Percentiles rank a stretch among this genome's conserved stretches.
These are phyloP conservation scores for Lactarius hengduanensis DNA, from an alignment of 768 basidiomycete species.

Conservation along the genomic window DNA sequence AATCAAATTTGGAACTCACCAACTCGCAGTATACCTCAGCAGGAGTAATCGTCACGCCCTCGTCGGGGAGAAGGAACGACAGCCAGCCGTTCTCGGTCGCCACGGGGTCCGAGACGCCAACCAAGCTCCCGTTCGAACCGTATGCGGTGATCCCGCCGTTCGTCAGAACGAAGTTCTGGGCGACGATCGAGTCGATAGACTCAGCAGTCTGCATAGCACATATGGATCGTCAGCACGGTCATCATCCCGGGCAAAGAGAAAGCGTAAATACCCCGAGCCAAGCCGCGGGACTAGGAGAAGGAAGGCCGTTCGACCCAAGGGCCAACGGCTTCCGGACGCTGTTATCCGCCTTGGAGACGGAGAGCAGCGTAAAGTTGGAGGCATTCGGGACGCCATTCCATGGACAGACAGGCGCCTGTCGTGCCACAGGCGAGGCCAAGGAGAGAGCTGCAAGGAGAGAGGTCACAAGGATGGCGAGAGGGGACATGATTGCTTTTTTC, in stretches of 20 bases:
- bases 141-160: conserved; percentile 15
- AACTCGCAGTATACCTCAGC: conserved; percentile 13
- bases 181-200: background rate
- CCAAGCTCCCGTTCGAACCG: background rate
- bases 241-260: background rate
- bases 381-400: conserved; percentile 7
- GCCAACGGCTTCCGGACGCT: background rate
- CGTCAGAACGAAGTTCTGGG: conserved; percentile 1
- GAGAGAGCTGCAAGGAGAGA: conserved; percentile 3
- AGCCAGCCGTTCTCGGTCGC: background rate
- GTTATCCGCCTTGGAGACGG: background rate
- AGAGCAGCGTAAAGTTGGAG: conserved; percentile 8
- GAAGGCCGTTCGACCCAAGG: background rate
- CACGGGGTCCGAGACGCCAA: background rate
- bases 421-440: background rate
- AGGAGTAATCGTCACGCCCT: background rate
- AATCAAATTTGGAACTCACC: background rate
- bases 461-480: background rate
- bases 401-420: background rate
- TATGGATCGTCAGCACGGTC: background rate
- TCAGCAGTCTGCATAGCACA: conserved; percentile 13
- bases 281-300: background rate
- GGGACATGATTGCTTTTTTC: background rate
- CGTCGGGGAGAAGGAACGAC: background rate
- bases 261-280: conserved; percentile 3